These are phyloP conservation scores for Yamadazyma sp. DNA, from an alignment of 1,139 yeast genomes.

Conservation along the genomic window DNA sequence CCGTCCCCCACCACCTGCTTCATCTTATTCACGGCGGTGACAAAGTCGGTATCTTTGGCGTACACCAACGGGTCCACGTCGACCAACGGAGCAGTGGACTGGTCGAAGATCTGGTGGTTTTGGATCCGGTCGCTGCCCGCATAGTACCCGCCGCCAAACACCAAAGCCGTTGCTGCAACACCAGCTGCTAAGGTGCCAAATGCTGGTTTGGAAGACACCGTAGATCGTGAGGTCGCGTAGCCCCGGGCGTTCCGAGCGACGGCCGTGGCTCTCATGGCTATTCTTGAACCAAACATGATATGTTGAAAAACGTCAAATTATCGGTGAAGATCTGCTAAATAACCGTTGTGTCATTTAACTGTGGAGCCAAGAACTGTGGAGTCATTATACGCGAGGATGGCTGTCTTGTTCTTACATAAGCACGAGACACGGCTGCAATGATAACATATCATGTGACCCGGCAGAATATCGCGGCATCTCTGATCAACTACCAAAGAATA, in stretches of 20 bases:
- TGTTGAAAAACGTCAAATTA: neutral
- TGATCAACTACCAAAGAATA: neutral
- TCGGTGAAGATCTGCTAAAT: neutral
- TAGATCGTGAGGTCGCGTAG: neutral
- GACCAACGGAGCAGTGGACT: slow-evolving; percentile 20
- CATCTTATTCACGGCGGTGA: slow-evolving; percentile 18
- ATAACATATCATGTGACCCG: slow-evolving; percentile 14
- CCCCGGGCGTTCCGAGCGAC: neutral
- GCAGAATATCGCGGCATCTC: neutral
- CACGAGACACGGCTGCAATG: neutral
- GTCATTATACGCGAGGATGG: no score
- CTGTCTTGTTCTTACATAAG: neutral
- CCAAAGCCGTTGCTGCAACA: neutral
- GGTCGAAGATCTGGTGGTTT: slow-evolving; percentile 2
- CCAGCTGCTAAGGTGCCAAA: neutral
- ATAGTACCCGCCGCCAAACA: neutral
- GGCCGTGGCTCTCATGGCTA: neutral
- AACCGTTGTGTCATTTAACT: no score
- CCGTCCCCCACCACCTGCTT: slow-evolving; percentile 33
- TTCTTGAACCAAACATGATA: neutral
- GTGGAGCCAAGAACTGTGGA: slow-evolving; percentile 2
- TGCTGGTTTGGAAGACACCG: neutral
- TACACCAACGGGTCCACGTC: slow-evolving; percentile 18
- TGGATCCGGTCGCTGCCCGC: neutral
- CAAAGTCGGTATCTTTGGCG: slow-evolving; percentile 19